Conservation (phyloP, 495 filamentous ascomycete species). For the Rhypophila decipiens region DNA sequence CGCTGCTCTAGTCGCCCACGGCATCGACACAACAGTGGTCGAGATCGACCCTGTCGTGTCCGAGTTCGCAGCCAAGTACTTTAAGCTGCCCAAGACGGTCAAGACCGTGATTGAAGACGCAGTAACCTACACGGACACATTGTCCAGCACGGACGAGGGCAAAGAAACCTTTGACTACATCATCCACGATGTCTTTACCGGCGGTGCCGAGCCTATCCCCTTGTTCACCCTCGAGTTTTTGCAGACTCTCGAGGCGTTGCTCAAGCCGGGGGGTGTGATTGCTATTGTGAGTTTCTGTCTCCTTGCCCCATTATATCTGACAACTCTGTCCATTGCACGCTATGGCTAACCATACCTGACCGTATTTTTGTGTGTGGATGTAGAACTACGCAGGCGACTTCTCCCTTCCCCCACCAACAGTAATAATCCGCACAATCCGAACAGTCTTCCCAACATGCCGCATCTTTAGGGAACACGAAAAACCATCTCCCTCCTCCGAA, state of each 20-base stretch:
- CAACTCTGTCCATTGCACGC: background rate
- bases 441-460: slow-evolving; percentile 72
- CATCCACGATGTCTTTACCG: slow-evolving; percentile 97
- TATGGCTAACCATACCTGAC: background rate
- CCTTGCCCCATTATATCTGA: background rate
- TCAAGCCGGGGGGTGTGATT: slow-evolving; percentile 74
- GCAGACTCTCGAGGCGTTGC: slow-evolving; percentile 54
- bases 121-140: slow-evolving; percentile 59
- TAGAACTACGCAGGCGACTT: slow-evolving; percentile 98
- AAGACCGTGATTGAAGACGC: slow-evolving; percentile 78
- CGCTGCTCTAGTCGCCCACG: slow-evolving; percentile 76
- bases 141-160: slow-evolving; percentile 24
- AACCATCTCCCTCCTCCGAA: slow-evolving; percentile 39
- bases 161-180: slow-evolving; percentile 75
- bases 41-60: slow-evolving; percentile 91
- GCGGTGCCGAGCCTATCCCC: slow-evolving; percentile 80
- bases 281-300: slow-evolving; percentile 63
- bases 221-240: slow-evolving; percentile 88
- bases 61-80: slow-evolving; percentile 74
- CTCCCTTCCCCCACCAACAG: slow-evolving; percentile 58
- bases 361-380: background rate
- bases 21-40: slow-evolving; percentile 85
- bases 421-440: slow-evolving; percentile 66
- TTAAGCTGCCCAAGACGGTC: slow-evolving; percentile 71
- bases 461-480: slow-evolving; percentile 73